Base-by-base conservation (phyloP, 1,139 yeast species). In the Yamadazyma sp. region DNA sequence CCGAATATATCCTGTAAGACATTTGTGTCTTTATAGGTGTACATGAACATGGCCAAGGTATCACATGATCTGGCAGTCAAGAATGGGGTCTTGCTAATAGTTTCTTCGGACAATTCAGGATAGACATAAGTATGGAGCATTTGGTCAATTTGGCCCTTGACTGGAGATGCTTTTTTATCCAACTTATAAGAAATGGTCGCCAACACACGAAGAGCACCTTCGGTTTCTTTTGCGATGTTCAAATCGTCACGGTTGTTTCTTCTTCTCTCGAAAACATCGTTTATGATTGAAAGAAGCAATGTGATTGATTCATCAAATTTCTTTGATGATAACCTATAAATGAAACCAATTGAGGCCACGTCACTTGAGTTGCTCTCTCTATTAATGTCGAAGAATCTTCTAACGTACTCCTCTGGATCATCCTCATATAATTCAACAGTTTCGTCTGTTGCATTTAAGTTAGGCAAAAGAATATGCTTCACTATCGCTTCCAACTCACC, bases 311-410 rank as follows among this genome's bases (percentile, higher is more conserved):
- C 66, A 30, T 71, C 69, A 49, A 78, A 75, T 53, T 79, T 73
- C 39, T 72, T 64, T 51, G 64, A 64, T 46, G 69, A 61, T 52
- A 64, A 71, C 55, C 69, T 64, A 56, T 77, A 79, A 36, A 91
- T 64, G 50, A 88, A 87, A 59, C 83, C 85, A 37, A 85, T 77
- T 2, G 96, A 83, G 0, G 96, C 96, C 31, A 80, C 79, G 54
- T 87, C 96, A 0, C 95, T 80, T 10, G 92, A 83, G 35, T 79
- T 76, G 28, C 79, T 74, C 48, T 87, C 95, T 48, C 86, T 81
- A 53, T 79, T 81, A 42, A 81, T 69, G 55, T 83, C 89, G 49
- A 81, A 82, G 53, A 66, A 82, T 49, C 86, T 73, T 64, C 89
- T 74, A 28, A 83, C 73, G 53, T 83, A 85, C 51, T 84, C 91